Evolutionary conservation across 768 basidiomycete genomes (phyloP).

Genomic region (Mycena epipterygia): DNA sequence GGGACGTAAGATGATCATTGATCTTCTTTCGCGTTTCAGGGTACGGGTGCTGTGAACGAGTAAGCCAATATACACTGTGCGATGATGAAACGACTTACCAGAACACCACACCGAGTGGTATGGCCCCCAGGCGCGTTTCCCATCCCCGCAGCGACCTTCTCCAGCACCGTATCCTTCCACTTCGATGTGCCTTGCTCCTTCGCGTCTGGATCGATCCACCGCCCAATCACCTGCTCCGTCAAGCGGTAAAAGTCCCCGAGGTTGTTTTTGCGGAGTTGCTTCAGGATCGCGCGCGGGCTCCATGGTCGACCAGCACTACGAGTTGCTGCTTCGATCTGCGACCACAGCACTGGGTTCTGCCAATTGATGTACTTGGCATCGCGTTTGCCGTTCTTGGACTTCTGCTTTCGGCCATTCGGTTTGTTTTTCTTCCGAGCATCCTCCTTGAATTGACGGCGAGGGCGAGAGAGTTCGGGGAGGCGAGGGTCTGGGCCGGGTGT

Average conservation of each 20-base stretch:
- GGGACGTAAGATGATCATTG: conserved; percentile 28
- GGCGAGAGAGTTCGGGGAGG: conserved; percentile 29
- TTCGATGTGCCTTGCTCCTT: conserved; percentile 1
- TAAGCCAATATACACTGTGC: not conserved
- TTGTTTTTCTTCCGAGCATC: conserved; percentile 2
- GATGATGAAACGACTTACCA: not conserved
- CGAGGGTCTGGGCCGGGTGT: not conserved
- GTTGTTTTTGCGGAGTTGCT: conserved; percentile 6
- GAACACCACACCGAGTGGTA: not conserved
- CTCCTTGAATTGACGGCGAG: conserved; percentile 25
- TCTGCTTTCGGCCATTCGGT: conserved; percentile 22
- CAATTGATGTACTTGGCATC: conserved; percentile 27
- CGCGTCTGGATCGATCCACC: conserved; percentile 20
- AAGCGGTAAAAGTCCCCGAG: not conserved
- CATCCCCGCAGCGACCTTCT: not conserved
- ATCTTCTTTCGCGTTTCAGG: conserved; percentile 23
- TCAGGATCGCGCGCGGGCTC: conserved; percentile 16
- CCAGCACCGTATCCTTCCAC: not conserved
- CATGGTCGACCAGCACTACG: conserved; percentile 1
- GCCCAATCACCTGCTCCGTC: conserved; percentile 24
- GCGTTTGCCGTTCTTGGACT: not conserved
- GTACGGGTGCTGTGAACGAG: not conserved
- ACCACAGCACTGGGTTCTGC: conserved; percentile 25
- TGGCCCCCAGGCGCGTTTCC: conserved; percentile 8
- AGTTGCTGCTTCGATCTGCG: conserved; percentile 14